These are phyloP conservation scores for Sedum album DNA, from an alignment of 164 flowering plant genomes.

Conservation along the genomic window DNA sequence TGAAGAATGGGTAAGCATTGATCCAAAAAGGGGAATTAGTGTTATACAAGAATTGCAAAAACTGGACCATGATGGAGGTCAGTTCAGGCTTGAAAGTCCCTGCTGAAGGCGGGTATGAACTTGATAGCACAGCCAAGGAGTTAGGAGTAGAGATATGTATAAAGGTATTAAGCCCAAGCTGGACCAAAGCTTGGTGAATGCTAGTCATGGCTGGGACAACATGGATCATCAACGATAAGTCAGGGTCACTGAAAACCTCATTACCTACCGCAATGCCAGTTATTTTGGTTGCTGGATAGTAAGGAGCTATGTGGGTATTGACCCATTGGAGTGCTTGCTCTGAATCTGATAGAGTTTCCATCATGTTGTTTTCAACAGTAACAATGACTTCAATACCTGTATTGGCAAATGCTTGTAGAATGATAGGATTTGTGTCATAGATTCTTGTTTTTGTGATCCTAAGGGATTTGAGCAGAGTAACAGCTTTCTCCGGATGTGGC, in stretches of 20 bases:
- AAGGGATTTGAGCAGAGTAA: constrained; percentile 40
- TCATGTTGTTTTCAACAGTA: no score
- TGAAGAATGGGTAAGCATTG: constrained; percentile 89
- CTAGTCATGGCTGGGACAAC: constrained; percentile 61
- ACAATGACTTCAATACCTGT: constrained; percentile 58
- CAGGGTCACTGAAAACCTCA: constrained; percentile 58
- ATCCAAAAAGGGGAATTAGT: no score
- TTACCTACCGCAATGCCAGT: no score
- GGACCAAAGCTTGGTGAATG: constrained; percentile 51
- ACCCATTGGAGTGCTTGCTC: constrained; percentile 86
- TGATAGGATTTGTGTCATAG: constrained; percentile 84
- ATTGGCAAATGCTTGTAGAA: constrained; percentile 64
- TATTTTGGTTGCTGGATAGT: constrained; percentile 64
- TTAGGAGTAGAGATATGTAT: no score
- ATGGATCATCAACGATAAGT: constrained; percentile 27
- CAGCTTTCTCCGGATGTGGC: constrained; percentile 56
- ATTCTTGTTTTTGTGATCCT: no score
- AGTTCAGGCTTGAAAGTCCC: no score
- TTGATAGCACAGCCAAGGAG: no score
- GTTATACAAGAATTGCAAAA: no score
- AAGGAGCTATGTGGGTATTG: constrained; percentile 55
- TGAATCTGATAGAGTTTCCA: constrained; percentile 34
- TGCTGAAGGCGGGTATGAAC: no score
- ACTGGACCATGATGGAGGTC: no score
- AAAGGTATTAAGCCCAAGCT: constrained; percentile 46